These are phyloP conservation scores for Myriosclerotinia duriaeana DNA, from an alignment of 2,329 filamentous ascomycete genomes.

Conservation along the genomic window DNA sequence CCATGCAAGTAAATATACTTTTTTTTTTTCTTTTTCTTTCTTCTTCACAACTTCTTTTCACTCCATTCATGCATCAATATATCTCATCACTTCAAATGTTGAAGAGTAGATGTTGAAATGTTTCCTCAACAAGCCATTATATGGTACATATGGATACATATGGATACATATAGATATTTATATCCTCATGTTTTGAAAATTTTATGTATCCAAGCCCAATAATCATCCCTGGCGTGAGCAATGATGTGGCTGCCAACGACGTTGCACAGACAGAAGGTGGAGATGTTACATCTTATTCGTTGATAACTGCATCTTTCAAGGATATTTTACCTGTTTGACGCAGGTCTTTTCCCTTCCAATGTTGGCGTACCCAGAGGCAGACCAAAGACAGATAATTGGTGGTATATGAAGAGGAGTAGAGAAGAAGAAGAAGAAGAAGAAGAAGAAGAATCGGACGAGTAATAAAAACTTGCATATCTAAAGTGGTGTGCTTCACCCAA, in stretches of 20 bases:
- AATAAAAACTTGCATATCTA: too few species aligned
- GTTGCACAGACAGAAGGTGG: constrained; percentile 16
- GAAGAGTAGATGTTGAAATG: too few species aligned
- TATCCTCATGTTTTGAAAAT: background rate
- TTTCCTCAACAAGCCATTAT: too few species aligned
- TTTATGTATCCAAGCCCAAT: background rate
- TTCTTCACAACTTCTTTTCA: too few species aligned
- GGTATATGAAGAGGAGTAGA: background rate
- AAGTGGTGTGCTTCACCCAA: too few species aligned
- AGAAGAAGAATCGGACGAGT: background rate
- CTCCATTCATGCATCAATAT: too few species aligned
- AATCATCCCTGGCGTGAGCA: constrained; percentile 3
- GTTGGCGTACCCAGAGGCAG: background rate
- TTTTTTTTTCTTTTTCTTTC: too few species aligned
- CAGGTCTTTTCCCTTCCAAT: constrained; percentile 2
- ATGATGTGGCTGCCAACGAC: constrained; percentile 20
- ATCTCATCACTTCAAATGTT: too few species aligned
- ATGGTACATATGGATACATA: background rate
- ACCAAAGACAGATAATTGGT: too few species aligned
- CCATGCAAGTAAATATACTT: too few species aligned
- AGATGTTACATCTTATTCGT: background rate
- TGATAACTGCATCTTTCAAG: background rate
- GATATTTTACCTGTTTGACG: background rate
- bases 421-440: background rate
- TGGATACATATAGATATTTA: too few species aligned